phyloP scores from a whole-genome alignment of 345 rosid species.

The Hypericum perforatum region DNA sequence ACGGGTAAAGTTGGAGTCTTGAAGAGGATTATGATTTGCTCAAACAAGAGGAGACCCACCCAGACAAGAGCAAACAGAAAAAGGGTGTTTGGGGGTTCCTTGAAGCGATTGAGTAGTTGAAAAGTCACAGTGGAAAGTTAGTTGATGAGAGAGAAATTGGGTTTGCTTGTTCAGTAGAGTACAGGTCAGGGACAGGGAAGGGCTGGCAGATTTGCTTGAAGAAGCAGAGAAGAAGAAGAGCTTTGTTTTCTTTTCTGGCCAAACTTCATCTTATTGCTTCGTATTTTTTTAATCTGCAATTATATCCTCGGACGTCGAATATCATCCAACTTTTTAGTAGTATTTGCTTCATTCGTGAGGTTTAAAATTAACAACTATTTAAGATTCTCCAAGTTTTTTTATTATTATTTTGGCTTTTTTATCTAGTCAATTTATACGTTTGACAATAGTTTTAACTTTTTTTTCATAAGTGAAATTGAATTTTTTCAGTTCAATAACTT shows the following conservation, averaged over 20 bases:
- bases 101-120: constrained; percentile 16
- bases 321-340: no score
- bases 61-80: not conserved
- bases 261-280: no score
- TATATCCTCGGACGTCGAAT: no score
- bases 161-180: constrained; percentile 1
- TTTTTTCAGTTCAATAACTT: no score
- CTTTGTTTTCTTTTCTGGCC: not conserved
- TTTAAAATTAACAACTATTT: no score
- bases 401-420: no score
- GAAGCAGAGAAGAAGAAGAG: constrained; percentile 4
- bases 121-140: constrained; percentile 28
- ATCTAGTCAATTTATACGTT: no score
- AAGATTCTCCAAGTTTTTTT: no score
- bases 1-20: constrained; percentile 8
- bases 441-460: no score
- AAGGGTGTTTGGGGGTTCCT: constrained; percentile 3
- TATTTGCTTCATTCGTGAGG: no score
- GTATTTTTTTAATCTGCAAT: no score
- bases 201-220: constrained; percentile 20
- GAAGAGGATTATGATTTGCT: constrained; percentile 5
- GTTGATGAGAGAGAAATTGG: constrained; percentile 23
- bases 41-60: not conserved
- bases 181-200: constrained; percentile 22
- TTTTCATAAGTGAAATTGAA: no score